Percentiles rank a stretch among this genome's conserved stretches.
Conservation (phyloP, 2,329 filamentous ascomycete species). For the Clonostachys byssicola region DNA sequence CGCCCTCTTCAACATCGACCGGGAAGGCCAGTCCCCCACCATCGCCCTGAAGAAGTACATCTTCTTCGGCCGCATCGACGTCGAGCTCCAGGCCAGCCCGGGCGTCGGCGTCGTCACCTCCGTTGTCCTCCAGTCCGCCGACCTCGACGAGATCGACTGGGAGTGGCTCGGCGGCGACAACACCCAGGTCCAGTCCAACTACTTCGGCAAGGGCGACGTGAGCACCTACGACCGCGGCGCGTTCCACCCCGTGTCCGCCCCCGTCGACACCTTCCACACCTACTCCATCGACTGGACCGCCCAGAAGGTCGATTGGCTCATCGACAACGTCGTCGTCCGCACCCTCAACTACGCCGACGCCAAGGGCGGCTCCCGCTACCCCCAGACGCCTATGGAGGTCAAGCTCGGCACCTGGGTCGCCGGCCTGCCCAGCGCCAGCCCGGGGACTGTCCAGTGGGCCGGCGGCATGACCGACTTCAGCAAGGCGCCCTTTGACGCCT, state of each 20-base stretch:
- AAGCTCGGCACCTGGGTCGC: slow-evolving; percentile 67
- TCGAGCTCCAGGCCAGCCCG: slow-evolving; percentile 72
- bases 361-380: slow-evolving; percentile 53
- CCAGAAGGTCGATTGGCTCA: slow-evolving; percentile 58
- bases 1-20: slow-evolving; percentile 62
- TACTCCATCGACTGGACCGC: slow-evolving; percentile 68
- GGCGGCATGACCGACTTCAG: slow-evolving; percentile 57
- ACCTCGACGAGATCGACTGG: slow-evolving; percentile 87
- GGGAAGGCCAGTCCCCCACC: slow-evolving; percentile 62
- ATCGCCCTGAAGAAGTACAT: slow-evolving; percentile 83
- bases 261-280: slow-evolving; percentile 56
- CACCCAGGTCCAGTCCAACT: slow-evolving; percentile 80
- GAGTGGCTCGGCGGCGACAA: slow-evolving; percentile 83
- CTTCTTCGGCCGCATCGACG: slow-evolving; percentile 89
- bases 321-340: slow-evolving; percentile 59
- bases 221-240: slow-evolving; percentile 67
- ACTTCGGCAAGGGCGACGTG: slow-evolving; percentile 72
- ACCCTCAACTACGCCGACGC: slow-evolving; percentile 58
- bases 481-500: slow-evolving; percentile 47
- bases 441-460: slow-evolving; percentile 70
- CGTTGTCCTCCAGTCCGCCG: slow-evolving; percentile 83
- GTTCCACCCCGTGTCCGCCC: slow-evolving; percentile 51
- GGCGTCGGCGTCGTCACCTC: slow-evolving; percentile 87
- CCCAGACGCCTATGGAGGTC: slow-evolving; percentile 71
- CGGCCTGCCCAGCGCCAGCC: slow-evolving; percentile 50